A percentile compares a stretch with the other conserved stretches of the same genome.
Evolutionary conservation across 2,329 filamentous ascomycete species (phyloP).

Genomic region (Exophiala dermatitidis): DNA sequence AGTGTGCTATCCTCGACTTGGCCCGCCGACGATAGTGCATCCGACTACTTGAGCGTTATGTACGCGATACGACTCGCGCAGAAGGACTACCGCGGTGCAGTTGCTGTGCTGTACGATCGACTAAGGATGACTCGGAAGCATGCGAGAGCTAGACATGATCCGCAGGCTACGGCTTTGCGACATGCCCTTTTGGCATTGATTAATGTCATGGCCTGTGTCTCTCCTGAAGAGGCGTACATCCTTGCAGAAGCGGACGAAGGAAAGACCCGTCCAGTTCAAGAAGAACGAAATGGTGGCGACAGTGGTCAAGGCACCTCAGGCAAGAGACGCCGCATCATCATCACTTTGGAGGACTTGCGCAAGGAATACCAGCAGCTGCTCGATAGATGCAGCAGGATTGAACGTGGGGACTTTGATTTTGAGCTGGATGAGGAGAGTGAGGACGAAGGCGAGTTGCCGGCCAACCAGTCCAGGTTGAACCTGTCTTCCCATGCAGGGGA

Average conservation of each 20-base stretch:
- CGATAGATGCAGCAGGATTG: slow-evolving; percentile 78
- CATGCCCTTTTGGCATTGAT: slow-evolving; percentile 84
- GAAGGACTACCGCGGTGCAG: slow-evolving; percentile 75
- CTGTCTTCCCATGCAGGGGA: slow-evolving; percentile 8
- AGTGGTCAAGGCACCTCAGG: slow-evolving; percentile 13
- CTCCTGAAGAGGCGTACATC: slow-evolving; percentile 74
- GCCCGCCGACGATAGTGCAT: slow-evolving; percentile 27
- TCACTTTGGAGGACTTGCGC: slow-evolving; percentile 78
- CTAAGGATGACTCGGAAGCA: slow-evolving; percentile 32
- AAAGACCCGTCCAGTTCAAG: slow-evolving; percentile 8
- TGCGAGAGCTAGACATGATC: slow-evolving; percentile 31
- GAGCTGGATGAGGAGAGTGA: slow-evolving; percentile 32
- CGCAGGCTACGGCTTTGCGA: slow-evolving; percentile 48
- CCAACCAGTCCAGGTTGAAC: slow-evolving; percentile 17
- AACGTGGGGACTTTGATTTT: slow-evolving; percentile 84
- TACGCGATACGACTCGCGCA: slow-evolving; percentile 84
- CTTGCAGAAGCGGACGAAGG: slow-evolving; percentile 29
- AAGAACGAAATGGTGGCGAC: slow-evolving; percentile 21
- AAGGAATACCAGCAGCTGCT: slow-evolving; percentile 86
- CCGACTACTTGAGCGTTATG: slow-evolving; percentile 79
- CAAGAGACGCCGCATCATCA: slow-evolving; percentile 54
- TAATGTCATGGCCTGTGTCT: slow-evolving; percentile 83
- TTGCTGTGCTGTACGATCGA: slow-evolving; percentile 38
- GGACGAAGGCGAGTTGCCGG: slow-evolving; percentile 9
- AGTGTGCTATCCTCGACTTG: background rate